Evolutionary conservation across 768 basidiomycete species (phyloP).

Genomic region (Tricholoma furcatifolium): DNA sequence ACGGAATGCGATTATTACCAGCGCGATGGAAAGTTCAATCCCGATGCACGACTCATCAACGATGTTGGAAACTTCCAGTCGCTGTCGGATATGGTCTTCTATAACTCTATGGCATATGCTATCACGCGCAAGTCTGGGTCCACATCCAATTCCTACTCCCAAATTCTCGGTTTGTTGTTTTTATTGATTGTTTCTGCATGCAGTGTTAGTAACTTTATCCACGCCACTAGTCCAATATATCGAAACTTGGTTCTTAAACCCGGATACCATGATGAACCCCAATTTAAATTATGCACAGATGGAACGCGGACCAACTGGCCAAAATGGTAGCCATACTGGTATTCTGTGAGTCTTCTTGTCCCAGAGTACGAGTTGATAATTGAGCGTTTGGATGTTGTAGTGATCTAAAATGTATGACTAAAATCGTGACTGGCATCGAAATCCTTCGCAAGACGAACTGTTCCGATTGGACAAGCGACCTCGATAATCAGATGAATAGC

Average conservation of each 20-base stretch:
- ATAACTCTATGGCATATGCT: slow-evolving; percentile 57
- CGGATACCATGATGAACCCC: slow-evolving; percentile 59
- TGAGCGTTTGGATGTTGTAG: slow-evolving; percentile 21
- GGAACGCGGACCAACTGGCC: slow-evolving; percentile 37
- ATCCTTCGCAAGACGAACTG: slow-evolving; percentile 34
- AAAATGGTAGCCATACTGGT: slow-evolving; percentile 49
- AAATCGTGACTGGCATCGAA: slow-evolving; percentile 8
- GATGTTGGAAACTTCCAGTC: slow-evolving; percentile 54
- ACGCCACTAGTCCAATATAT: slow-evolving; percentile 39
- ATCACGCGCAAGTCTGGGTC: slow-evolving; percentile 36
- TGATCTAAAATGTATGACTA: slow-evolving; percentile 54
- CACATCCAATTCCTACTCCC: slow-evolving; percentile 44
- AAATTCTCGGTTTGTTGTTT: slow-evolving; percentile 34
- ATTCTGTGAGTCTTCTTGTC: slow-evolving; percentile 39
- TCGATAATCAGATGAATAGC: slow-evolving; percentile 45
- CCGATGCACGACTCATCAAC: slow-evolving; percentile 56
- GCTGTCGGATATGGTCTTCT: slow-evolving; percentile 59
- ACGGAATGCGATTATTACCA: slow-evolving; percentile 52
- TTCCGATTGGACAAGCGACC: slow-evolving; percentile 51
- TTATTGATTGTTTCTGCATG: background rate
- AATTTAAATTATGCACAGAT: slow-evolving; percentile 61
- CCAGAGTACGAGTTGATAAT: background rate
- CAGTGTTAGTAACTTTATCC: background rate
- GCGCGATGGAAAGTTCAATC: slow-evolving; percentile 65
- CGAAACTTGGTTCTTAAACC: slow-evolving; percentile 60